Conservation (phyloP, 495 filamentous ascomycete species). For the Aspergillus affinis region DNA sequence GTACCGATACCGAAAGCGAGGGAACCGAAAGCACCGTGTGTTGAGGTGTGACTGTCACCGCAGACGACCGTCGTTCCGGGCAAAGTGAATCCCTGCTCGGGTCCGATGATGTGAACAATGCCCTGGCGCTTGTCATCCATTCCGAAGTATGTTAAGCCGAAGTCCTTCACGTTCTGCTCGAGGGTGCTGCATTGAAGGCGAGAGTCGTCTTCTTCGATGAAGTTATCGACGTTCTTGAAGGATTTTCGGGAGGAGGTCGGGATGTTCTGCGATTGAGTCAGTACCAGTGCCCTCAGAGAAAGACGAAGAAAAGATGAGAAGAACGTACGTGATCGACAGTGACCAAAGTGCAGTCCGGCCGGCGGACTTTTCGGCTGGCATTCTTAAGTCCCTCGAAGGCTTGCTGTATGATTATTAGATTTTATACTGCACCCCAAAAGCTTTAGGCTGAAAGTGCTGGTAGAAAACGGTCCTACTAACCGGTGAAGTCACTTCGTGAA, state of each 20-base stretch:
- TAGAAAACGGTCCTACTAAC: conserved; percentile 10
- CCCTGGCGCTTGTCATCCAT: conserved; percentile 95
- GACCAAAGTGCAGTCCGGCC: conserved; percentile 93
- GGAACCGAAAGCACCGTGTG: conserved; percentile 94
- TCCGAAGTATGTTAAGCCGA: conserved; percentile 95
- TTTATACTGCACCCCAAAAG: not conserved
- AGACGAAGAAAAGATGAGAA: not conserved
- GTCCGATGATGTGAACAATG: conserved; percentile 98
- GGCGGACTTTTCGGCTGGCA: conserved; percentile 79
- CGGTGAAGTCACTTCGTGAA: conserved; percentile 97
- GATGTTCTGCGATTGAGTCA: conserved; percentile 67
- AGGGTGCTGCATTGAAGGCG: conserved; percentile 91
- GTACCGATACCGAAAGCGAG: conserved; percentile 98
- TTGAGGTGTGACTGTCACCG: conserved; percentile 96
- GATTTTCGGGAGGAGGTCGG: conserved; percentile 85
- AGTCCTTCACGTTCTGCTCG: conserved; percentile 95
- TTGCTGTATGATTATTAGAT: conserved; percentile 56
- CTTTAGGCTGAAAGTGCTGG: not conserved
- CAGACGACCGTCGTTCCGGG: conserved; percentile 97
- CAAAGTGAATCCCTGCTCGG: conserved; percentile 97
- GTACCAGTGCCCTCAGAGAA: not conserved
- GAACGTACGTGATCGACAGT: conserved; percentile 91
- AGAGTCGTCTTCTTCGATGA: conserved; percentile 93
- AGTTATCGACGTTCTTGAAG: conserved; percentile 79
- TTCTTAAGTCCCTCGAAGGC: conserved; percentile 94